phyloP scores from a whole-genome alignment of 192 early-diverging fungal genomes.

The Gamsiella multidivaricata region DNA sequence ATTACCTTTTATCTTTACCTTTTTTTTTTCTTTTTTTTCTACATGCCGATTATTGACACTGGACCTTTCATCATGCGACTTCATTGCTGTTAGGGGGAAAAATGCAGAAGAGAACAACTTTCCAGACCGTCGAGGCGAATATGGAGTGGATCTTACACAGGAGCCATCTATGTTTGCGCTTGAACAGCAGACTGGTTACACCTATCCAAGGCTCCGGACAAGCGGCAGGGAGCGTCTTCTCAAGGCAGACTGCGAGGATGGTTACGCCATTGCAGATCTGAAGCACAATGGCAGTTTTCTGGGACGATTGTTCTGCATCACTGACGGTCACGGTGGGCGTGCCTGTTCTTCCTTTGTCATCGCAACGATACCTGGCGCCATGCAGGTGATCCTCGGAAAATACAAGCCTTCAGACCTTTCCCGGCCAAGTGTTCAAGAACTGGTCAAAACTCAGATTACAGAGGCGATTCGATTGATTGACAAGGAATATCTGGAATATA shows the following conservation, averaged over 20 bases:
- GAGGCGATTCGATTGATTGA: conserved; percentile 59
- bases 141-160: conserved; percentile 54
- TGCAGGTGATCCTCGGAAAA: conserved; percentile 58
- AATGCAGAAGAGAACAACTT: conserved; percentile 40
- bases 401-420: conserved; percentile 54
- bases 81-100: conserved; percentile 21
- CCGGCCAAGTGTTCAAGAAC: conserved; percentile 47
- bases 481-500: conserved; percentile 62
- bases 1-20: background rate
- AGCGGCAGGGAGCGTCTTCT: conserved; percentile 58
- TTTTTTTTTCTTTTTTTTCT: background rate
- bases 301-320: conserved; percentile 63
- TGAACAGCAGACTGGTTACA: conserved; percentile 68
- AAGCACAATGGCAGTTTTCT: conserved; percentile 34
- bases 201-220: conserved; percentile 66
- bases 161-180: conserved; percentile 62
- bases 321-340: conserved; percentile 69
- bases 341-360: conserved; percentile 67
- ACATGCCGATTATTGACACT: background rate
- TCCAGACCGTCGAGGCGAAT: conserved; percentile 41
- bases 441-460: conserved; percentile 57
- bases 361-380: conserved; percentile 53
- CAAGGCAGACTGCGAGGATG: conserved; percentile 66
- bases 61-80: background rate
- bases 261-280: conserved; percentile 62